Evolutionary conservation across 805 yeast genomes (phyloP).

Genomic region (Kuraishia capsulata): DNA sequence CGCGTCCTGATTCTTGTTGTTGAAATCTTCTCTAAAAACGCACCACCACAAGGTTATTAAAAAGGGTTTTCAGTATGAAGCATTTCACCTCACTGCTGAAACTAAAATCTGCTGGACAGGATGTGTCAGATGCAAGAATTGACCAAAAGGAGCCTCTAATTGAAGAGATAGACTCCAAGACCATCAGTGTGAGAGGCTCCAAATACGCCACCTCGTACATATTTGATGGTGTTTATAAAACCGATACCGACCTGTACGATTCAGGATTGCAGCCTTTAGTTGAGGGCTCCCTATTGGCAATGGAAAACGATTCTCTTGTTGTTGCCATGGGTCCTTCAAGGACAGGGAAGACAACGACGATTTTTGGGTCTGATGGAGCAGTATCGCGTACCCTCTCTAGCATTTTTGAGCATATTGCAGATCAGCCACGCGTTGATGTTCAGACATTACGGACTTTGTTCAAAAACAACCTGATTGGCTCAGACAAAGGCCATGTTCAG

Average conservation of each 20-base stretch:
- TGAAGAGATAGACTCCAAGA: not conserved
- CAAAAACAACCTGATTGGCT: not conserved
- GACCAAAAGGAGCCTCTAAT: too few relatives aligned
- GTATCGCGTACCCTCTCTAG: constrained; percentile 10
- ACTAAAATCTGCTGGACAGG: too few relatives aligned
- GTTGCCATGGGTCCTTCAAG: constrained; percentile 38
- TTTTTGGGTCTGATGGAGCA: constrained; percentile 20
- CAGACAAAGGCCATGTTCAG: not conserved
- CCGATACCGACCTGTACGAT: not conserved
- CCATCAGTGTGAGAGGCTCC: not conserved
- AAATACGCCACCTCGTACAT: not conserved
- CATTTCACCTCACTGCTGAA: too few relatives aligned
- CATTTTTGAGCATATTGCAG: constrained; percentile 12
- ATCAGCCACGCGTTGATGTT: not conserved
- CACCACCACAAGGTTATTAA: too few relatives aligned
- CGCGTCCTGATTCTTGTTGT: too few relatives aligned
- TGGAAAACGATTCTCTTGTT: not conserved
- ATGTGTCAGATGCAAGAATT: too few relatives aligned
- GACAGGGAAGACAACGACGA: constrained; percentile 35
- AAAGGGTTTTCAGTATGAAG: too few relatives aligned
- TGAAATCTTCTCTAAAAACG: too few relatives aligned
- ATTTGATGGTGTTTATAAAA: not conserved
- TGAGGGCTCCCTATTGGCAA: not conserved
- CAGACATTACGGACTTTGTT: not conserved
- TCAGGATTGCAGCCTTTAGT: not conserved